Evolutionary conservation across 2,329 filamentous ascomycete species (phyloP), one percentile per base, ranked within the genome.

Genomic region (Cordyceps militaris): DNA sequence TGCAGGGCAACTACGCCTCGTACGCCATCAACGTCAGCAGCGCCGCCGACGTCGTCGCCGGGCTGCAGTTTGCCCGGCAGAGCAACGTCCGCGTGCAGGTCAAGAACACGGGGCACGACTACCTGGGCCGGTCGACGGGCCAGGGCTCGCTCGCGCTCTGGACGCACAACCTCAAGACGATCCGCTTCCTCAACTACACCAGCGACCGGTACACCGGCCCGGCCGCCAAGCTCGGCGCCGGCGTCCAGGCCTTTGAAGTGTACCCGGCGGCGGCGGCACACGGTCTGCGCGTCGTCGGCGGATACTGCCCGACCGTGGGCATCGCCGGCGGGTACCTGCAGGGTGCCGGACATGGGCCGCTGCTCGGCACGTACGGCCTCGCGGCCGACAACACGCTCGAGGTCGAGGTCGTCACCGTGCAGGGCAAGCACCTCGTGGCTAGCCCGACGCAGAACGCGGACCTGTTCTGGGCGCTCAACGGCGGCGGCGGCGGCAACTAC

Each of bases 391-490:
- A 87, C 51, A 75, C 79, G 0, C 71, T 87, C 2, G 74, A 79
- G 60, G 80, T 73, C 55, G 75, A 83, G 59, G 79, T 84, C 1
- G 73, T 87, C n/a, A 80, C 77, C 8, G 78, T 74, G 0, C 65
- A 66, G 16, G 81, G 83, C 2, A 59, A 73, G 16, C 63, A 77
- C n/a, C 61, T 84, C 1, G 76, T 67, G 2, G 81, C 81, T 0
- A 77, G 73, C 4, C 73, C 71, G 0, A 65, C 63, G 0, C 60
- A 76, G 32, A 80, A 86, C 61, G 58, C 71, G 0, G 83, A 86
- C 53, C 71, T 87, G 1, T 87, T 82, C 70, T 88, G 83, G 84
- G 85, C 84, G 1, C 68, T 86, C 1, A 73, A 74, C 43, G 83
- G 83, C 3, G 82, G 84, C 0, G 83, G 84, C 2, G 79, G 76